These are phyloP conservation scores for Gardenia jasminoides DNA, from an alignment of 257 asterid genomes.

Conservation along the genomic window DNA sequence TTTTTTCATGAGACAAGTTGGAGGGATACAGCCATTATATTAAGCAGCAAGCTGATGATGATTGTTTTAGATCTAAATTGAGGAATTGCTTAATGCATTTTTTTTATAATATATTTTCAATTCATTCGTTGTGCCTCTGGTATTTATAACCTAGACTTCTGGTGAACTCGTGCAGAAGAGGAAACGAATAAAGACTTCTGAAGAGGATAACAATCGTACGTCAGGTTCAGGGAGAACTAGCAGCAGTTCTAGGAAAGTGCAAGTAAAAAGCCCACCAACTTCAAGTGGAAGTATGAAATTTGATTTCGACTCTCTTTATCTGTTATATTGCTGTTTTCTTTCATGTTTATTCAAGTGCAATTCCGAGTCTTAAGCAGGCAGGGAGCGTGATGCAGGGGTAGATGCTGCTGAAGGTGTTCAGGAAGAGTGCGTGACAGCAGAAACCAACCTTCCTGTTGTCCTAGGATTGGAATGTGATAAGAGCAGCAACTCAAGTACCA, in stretches of 20 bases:
- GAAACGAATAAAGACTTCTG: conserved; percentile 36
- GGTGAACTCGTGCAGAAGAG: conserved; percentile 42
- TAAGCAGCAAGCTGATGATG: not conserved
- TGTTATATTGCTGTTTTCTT: not conserved
- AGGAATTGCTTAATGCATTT: not conserved
- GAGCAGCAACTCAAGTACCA: conserved; percentile 33
- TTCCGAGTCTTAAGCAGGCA: conserved; percentile 37
- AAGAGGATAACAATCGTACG: conserved; percentile 12
- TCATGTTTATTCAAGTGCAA: conserved; percentile 7
- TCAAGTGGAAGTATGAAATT: conserved; percentile 30
- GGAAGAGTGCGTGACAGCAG: conserved; percentile 26
- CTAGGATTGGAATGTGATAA: conserved; percentile 63
- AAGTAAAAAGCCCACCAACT: conserved; percentile 21
- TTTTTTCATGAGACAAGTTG: not conserved
- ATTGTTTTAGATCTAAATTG: not conserved
- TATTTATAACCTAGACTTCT: not conserved
- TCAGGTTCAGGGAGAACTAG: conserved; percentile 28
- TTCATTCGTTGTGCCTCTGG: not conserved
- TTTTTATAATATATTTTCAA: not conserved
- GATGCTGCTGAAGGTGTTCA: conserved; percentile 36
- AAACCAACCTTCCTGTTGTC: conserved; percentile 40
- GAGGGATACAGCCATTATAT: not conserved
- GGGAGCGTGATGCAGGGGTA: conserved; percentile 31
- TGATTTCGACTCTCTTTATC: not conserved
- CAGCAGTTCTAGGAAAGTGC: conserved; percentile 26